phyloP scores from a whole-genome alignment of 768 basidiomycete species.

The Stropharia rugosoannulata region DNA sequence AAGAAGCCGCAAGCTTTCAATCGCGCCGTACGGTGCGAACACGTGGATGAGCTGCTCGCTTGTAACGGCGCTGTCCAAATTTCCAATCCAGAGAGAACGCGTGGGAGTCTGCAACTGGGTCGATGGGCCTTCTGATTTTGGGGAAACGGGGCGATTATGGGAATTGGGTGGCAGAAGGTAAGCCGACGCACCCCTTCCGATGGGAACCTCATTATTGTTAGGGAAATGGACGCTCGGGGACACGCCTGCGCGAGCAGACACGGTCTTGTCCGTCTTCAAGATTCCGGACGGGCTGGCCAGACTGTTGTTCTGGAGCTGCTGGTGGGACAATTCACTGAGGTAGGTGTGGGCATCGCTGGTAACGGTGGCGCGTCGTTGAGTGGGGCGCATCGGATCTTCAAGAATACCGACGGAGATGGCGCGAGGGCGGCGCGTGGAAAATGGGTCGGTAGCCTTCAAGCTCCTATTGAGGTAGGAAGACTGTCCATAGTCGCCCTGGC shows the following conservation, averaged over 20 bases:
- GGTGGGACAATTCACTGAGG: conserved; percentile 51
- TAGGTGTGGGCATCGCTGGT: conserved; percentile 58
- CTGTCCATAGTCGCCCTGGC: conserved; percentile 52
- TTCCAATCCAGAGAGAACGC: conserved; percentile 97
- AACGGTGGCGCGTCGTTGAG: conserved; percentile 58
- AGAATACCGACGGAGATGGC: conserved; percentile 89
- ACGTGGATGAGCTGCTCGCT: conserved; percentile 94
- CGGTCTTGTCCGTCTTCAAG: conserved; percentile 61
- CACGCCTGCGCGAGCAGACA: conserved; percentile 41
- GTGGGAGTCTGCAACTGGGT: conserved; percentile 91
- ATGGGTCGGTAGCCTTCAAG: conserved; percentile 73
- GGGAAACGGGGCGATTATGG: conserved; percentile 77
- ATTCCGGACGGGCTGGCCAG: conserved; percentile 47
- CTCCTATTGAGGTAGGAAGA: conserved; percentile 68
- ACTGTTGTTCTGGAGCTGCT: conserved; percentile 38
- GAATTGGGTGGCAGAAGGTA: conserved; percentile 70
- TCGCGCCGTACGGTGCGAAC: conserved; percentile 95
- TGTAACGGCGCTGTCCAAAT: conserved; percentile 91
- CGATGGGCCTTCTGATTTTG: conserved; percentile 70
- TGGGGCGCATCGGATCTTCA: conserved; percentile 72
- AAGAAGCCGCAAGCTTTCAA: conserved; percentile 90
- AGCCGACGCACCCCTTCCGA: conserved; percentile 53
- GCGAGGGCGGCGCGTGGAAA: conserved; percentile 63
- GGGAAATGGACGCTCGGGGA: conserved; percentile 70
- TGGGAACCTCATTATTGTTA: conserved; percentile 48